Evolutionary conservation across 805 yeast genomes (phyloP), one percentile per base, ranked within the genome.

Genomic region (Barnettozyma pratensis): DNA sequence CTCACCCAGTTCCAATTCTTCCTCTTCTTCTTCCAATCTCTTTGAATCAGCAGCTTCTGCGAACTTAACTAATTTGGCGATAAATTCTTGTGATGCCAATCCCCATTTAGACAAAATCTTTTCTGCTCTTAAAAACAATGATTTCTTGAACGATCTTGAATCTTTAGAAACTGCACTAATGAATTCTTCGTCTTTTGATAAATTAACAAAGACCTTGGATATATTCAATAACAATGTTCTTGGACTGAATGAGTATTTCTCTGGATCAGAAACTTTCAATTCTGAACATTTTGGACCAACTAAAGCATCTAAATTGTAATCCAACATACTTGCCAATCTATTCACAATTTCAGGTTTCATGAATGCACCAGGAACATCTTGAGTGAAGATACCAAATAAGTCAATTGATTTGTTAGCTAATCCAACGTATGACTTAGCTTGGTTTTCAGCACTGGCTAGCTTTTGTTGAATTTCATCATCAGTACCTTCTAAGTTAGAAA

Each of bases 261-360:
- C 87, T 0, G 97, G 97, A 53, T 85, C 76, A 50, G 77, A 75
- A 30, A 94, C 99, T 61, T 87, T 89, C 58, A 94, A 76, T 44
- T 86, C 90, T 8, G 91, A 79, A 69, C 96, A 91, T 62, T 86
- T 85, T 12, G 98, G 97, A 0, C 99, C 99, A 28, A 90, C 97
- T 66, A 94, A 73, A n/a, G 92, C 89, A 44, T 81, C 86, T 52
- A 94, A 71, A 63, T 94, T 94, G 68, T 91, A 92, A 69, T 94
- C 86, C 63, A 94, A 73, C 99, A 94, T 94, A 41, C 96, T 90
- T 0, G 99, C 96, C 53, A 94, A 72, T 66, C 99, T 77, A 59
- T 90, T 96, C 39, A 92, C 96, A 59, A 94, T 83, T 67, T 94
- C 99, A 2, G 87, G 81, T 39, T 88, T 85, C 4, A 82, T 80